phyloP scores from a whole-genome alignment of 371 early-diverging fungal species.

The Mucor velutinosus region DNA sequence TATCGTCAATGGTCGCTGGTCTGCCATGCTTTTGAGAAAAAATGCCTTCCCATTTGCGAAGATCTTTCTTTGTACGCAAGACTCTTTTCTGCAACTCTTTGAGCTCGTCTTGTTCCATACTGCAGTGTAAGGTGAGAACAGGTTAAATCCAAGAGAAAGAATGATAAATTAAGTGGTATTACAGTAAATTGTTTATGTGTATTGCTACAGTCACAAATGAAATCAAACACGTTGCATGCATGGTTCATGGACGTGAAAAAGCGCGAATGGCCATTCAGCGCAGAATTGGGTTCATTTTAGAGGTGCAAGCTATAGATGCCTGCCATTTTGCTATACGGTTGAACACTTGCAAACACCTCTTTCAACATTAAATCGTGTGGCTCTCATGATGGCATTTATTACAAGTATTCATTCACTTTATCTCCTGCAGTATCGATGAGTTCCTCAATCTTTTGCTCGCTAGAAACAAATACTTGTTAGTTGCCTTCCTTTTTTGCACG shows the following conservation, averaged over 20 bases:
- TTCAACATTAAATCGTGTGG: neutral
- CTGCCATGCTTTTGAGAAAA: constrained; percentile 14
- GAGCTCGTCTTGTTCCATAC: constrained; percentile 3
- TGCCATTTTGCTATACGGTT: too few species aligned
- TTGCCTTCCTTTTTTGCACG: neutral
- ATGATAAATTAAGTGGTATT: neutral
- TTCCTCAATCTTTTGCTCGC: constrained; percentile 49
- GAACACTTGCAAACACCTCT: too few species aligned
- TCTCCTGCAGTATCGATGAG: constrained; percentile 39
- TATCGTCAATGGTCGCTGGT: constrained; percentile 17
- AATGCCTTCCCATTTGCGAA: constrained; percentile 12
- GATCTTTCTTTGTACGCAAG: constrained; percentile 9
- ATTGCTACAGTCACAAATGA: constrained; percentile 1
- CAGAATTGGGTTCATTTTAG: too few species aligned
- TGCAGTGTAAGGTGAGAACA: neutral
- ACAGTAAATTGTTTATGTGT: neutral
- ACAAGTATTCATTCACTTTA: neutral
- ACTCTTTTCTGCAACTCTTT: constrained; percentile 11
- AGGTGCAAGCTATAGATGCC: too few species aligned
- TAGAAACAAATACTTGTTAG: constrained; percentile 4
- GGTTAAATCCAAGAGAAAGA: neutral
- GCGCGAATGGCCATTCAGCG: neutral
- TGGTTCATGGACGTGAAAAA: neutral
- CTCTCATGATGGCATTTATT: neutral
- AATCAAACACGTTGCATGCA: neutral